Evolutionary conservation across 345 rosid species (phyloP).

Genomic region (Anacardium occidentale): DNA sequence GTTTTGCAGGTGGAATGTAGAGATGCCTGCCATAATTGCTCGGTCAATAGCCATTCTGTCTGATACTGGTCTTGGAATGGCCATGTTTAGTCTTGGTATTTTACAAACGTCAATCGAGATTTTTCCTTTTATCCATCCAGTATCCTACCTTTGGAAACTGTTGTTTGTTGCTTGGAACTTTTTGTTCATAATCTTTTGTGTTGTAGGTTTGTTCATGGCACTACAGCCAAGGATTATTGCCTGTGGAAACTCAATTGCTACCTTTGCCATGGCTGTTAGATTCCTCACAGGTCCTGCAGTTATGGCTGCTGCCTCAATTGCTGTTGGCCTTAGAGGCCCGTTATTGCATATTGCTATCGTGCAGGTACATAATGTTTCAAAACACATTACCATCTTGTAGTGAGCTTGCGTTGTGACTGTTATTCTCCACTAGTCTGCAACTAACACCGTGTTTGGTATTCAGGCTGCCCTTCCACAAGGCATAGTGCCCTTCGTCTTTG

Average conservation of each 20-base stretch:
- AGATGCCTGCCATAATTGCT: conserved; percentile 80
- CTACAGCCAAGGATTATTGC: conserved; percentile 93
- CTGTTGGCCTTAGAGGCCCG: conserved; percentile 67
- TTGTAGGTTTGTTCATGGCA: conserved; percentile 93
- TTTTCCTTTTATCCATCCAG: too few species aligned
- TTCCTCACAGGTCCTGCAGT: conserved; percentile 87
- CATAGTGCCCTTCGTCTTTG: conserved; percentile 74
- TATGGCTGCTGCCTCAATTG: conserved; percentile 90
- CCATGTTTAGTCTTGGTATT: conserved; percentile 96
- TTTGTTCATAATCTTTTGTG: not conserved
- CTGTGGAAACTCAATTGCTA: conserved; percentile 79
- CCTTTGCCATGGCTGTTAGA: conserved; percentile 82
- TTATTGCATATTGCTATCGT: conserved; percentile 84
- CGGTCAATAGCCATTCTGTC: conserved; percentile 80
- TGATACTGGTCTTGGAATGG: conserved; percentile 98
- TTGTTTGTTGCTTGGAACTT: not conserved
- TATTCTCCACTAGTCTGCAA: too few species aligned
- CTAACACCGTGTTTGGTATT: not conserved
- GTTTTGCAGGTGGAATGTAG: conserved; percentile 60
- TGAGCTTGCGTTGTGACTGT: too few species aligned
- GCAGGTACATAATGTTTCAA: conserved; percentile 46
- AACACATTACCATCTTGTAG: not conserved
- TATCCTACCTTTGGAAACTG: not conserved
- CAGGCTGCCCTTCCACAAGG: conserved; percentile 93
- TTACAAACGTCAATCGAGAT: conserved; percentile 7